Conservation (phyloP, 495 filamentous ascomycete species). For the Podospora appendiculata region DNA sequence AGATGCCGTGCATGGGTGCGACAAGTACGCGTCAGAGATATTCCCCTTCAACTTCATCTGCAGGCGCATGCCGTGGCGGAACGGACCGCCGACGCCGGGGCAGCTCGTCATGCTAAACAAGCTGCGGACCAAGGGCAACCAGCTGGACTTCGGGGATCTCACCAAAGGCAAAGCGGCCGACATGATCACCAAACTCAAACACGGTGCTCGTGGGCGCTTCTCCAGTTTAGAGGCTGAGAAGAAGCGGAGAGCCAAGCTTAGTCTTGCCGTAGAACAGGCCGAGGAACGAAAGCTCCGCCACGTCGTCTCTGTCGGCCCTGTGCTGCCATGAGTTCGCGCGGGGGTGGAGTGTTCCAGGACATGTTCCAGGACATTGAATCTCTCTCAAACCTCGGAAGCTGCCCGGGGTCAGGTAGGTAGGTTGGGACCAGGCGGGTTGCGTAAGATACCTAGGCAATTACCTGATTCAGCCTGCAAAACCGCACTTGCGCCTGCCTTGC, state of each 20-base stretch:
- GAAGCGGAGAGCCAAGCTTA: slow-evolving; percentile 35
- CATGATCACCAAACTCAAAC: slow-evolving; percentile 87
- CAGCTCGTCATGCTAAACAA: slow-evolving; percentile 72
- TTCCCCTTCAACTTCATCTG: slow-evolving; percentile 55
- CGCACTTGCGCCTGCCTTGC: too few species aligned
- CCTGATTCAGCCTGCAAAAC: too few species aligned
- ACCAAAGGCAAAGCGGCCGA: slow-evolving; percentile 80
- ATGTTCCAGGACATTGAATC: neutral
- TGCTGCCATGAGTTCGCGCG: neutral
- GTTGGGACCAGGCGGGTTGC: too few species aligned
- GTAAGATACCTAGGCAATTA: too few species aligned
- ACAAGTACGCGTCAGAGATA: slow-evolving; percentile 62
- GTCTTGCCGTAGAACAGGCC: slow-evolving; percentile 33
- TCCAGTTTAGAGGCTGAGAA: slow-evolving; percentile 41
- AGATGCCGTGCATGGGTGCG: slow-evolving; percentile 71
- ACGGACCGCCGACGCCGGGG: slow-evolving; percentile 51
- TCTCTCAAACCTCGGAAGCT: too few species aligned
- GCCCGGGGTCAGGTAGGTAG: too few species aligned
- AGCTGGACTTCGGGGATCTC: slow-evolving; percentile 46
- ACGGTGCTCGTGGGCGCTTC: slow-evolving; percentile 70
- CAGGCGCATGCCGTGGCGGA: slow-evolving; percentile 58
- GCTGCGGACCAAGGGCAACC: slow-evolving; percentile 45
- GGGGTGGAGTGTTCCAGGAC: neutral
- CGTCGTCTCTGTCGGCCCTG: slow-evolving; percentile 59
- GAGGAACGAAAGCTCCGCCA: slow-evolving; percentile 37